These are phyloP conservation scores for Venturia nashicola DNA, from an alignment of 2,329 filamentous ascomycete genomes.

Conservation along the genomic window DNA sequence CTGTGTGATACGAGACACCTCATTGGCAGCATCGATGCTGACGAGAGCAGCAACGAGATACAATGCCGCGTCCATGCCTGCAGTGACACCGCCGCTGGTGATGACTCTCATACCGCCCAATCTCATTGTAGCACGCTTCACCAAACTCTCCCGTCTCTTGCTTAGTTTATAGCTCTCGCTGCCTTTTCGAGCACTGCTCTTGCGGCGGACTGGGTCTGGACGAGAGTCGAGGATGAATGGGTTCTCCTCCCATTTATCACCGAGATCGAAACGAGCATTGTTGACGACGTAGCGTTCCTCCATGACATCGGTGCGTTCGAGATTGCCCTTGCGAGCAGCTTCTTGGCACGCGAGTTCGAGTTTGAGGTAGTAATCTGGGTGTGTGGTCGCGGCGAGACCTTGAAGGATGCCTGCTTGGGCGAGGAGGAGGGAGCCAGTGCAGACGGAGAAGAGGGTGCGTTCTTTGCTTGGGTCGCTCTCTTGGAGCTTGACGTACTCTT, in stretches of 20 bases:
- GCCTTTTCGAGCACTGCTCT: slow-evolving; percentile 53
- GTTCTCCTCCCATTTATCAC: slow-evolving; percentile 67
- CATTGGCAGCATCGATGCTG: slow-evolving; percentile 60
- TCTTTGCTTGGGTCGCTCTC: slow-evolving; percentile 67
- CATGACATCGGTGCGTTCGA: slow-evolving; percentile 70
- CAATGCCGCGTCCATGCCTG: slow-evolving; percentile 71
- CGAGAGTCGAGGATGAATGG: slow-evolving; percentile 70
- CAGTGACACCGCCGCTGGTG: slow-evolving; percentile 65
- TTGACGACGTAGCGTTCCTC: slow-evolving; percentile 84
- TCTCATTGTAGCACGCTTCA: slow-evolving; percentile 63
- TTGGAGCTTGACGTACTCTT: slow-evolving; percentile 66
- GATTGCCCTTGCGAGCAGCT: slow-evolving; percentile 54
- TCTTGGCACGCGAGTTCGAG: slow-evolving; percentile 74
- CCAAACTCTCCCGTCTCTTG: slow-evolving; percentile 65
- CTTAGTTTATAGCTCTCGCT: slow-evolving; percentile 71
- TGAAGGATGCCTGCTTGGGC: slow-evolving; percentile 65
- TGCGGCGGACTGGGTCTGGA: slow-evolving; percentile 37
- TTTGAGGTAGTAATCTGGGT: slow-evolving; percentile 67
- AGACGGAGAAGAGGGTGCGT: slow-evolving; percentile 69
- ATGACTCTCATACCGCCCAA: slow-evolving; percentile 60
- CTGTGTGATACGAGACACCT: slow-evolving; percentile 65
- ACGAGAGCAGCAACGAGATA: slow-evolving; percentile 79
- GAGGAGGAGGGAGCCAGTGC: slow-evolving; percentile 67
- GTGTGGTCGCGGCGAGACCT: slow-evolving; percentile 70
- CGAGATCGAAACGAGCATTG: slow-evolving; percentile 75